Evolutionary conservation across 1,284 basidiomycete genomes (phyloP).

Genomic region (Trametes versicolor): DNA sequence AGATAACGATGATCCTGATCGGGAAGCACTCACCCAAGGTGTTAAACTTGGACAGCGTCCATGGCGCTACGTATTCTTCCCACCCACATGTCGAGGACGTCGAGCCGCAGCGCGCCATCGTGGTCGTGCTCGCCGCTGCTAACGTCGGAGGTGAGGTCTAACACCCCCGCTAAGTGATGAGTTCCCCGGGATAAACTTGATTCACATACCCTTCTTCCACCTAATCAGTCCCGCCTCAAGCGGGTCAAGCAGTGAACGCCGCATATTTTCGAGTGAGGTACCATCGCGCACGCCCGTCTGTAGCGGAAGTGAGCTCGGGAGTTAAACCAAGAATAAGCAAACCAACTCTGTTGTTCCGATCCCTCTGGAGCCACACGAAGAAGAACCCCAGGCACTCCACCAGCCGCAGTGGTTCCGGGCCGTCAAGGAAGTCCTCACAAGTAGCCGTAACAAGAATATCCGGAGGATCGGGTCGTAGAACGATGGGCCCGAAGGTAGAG

Average conservation of each 20-base stretch:
- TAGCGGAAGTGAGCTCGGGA: constrained; percentile 1
- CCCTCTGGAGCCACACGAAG: constrained; percentile 60
- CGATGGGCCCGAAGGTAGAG: constrained; percentile 58
- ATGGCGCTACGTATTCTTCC: constrained; percentile 47
- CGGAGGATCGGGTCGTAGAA: constrained; percentile 59
- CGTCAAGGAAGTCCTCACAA: constrained; percentile 54
- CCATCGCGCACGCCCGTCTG: constrained; percentile 63
- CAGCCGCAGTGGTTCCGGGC: constrained; percentile 58
- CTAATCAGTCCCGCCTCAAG: constrained; percentile 39
- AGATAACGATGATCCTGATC: not conserved
- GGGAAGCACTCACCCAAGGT: not conserved
- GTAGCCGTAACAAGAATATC: constrained; percentile 48
- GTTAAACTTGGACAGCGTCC: too few relatives aligned
- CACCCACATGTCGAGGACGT: constrained; percentile 55
- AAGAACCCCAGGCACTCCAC: constrained; percentile 63
- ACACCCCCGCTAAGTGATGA: not conserved
- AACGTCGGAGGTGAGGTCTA: constrained; percentile 4
- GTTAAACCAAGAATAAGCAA: not conserved
- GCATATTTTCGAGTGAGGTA: constrained; percentile 45
- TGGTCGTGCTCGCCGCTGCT: constrained; percentile 7
- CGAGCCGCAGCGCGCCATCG: constrained; percentile 47
- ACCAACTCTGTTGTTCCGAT: constrained; percentile 55
- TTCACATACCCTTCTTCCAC: constrained; percentile 41
- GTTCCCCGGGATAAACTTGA: not conserved
- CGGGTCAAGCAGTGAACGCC: constrained; percentile 43